A percentile compares a stretch with the other conserved stretches of the same genome.
These are phyloP conservation scores for Zoysia matrella DNA, from an alignment of 202 grass and related monocot genomes.

Conservation along the genomic window DNA sequence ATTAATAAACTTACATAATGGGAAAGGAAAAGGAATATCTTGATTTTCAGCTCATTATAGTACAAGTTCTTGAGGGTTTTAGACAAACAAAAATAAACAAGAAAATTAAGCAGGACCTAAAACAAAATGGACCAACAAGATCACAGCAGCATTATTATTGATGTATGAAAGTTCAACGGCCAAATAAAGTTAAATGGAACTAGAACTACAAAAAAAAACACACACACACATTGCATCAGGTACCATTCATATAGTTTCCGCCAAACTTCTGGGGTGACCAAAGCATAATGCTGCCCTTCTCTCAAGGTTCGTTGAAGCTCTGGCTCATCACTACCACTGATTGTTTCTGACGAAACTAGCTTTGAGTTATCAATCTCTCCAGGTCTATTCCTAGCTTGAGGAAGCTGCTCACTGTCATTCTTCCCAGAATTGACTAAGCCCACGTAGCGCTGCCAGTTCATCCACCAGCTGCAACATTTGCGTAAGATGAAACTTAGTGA, in stretches of 20 bases:
- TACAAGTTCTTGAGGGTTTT: background rate
- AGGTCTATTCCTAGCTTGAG: conserved; percentile 53
- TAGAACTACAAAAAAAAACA: conserved; percentile 9
- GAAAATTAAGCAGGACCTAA: background rate
- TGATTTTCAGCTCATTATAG: background rate
- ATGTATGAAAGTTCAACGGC: conserved; percentile 7
- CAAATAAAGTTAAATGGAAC: background rate
- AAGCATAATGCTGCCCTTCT: conserved; percentile 79
- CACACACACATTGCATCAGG: background rate
- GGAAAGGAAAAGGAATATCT: background rate
- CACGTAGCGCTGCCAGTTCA: conserved; percentile 76
- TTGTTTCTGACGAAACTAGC: conserved; percentile 68
- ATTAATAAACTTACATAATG: background rate
- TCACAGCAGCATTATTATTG: background rate
- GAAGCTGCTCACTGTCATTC: conserved; percentile 46
- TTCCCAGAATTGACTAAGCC: conserved; percentile 45
- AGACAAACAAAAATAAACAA: background rate
- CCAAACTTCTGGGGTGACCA: conserved; percentile 88
- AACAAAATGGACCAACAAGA: background rate
- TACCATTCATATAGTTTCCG: conserved; percentile 84
- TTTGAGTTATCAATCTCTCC: conserved; percentile 95
- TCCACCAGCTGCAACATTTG: conserved; percentile 88
- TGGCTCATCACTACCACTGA: conserved; percentile 46
- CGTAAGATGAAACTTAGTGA: conserved; percentile 3
- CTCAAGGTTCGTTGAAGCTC: conserved; percentile 77